phyloP scores from a whole-genome alignment of 805 yeast species.

The Wickerhamomyces pijperi region DNA sequence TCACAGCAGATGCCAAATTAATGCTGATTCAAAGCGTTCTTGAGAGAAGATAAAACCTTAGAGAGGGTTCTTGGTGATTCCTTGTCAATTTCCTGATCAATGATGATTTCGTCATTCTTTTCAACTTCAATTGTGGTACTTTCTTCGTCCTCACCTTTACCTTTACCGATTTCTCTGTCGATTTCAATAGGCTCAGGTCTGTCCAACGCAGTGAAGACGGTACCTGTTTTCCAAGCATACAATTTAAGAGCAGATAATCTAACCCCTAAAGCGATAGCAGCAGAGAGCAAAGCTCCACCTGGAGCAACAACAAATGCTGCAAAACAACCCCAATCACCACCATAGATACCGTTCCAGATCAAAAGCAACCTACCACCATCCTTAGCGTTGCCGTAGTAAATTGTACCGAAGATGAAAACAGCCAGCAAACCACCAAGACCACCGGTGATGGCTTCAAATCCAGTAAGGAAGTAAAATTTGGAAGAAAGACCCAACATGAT shows the following conservation, averaged over 20 bases:
- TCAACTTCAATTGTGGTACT: too few species aligned
- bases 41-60: too few species aligned
- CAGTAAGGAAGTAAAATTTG: conserved; percentile 56
- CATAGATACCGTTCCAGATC: conserved; percentile 71
- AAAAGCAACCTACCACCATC: conserved; percentile 72
- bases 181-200: too few species aligned
- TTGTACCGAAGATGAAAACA: conserved; percentile 75
- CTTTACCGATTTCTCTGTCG: too few species aligned
- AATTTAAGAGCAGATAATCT: conserved; percentile 27
- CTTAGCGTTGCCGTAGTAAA: conserved; percentile 60
- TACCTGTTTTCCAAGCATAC: conserved; percentile 10
- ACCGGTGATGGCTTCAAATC: conserved; percentile 73
- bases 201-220: conserved; percentile 25
- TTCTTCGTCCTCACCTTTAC: too few species aligned
- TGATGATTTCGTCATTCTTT: too few species aligned
- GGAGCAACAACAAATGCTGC: conserved; percentile 94
- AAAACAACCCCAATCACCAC: conserved; percentile 84
- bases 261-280: conserved; percentile 36
- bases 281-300: conserved; percentile 58
- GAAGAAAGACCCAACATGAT: conserved; percentile 69
- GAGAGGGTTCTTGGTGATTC: too few species aligned
- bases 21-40: too few species aligned
- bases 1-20: too few species aligned
- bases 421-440: conserved; percentile 75
- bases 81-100: too few species aligned